phyloP scores from a whole-genome alignment of 2,329 filamentous ascomycete genomes.

The Canariomyces notabilis region DNA sequence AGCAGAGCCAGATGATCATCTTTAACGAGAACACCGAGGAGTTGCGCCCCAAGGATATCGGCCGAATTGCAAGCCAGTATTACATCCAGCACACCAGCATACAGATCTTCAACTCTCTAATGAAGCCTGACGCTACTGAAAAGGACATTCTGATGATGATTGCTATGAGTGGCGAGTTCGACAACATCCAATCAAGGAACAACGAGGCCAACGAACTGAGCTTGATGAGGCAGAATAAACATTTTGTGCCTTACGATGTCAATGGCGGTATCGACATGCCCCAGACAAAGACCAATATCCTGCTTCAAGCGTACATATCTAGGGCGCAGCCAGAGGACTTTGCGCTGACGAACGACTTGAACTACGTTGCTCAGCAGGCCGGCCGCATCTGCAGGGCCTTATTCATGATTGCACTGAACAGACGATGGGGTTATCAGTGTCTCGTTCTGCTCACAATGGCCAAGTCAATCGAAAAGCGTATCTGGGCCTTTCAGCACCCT shows the following conservation, averaged over 20 bases:
- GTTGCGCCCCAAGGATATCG: constrained; percentile 88
- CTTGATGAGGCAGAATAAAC: constrained; percentile 63
- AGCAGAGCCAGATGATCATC: constrained; percentile 97
- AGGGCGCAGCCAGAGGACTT: constrained; percentile 86
- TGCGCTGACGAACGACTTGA: constrained; percentile 82
- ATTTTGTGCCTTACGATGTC: constrained; percentile 72
- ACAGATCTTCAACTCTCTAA: constrained; percentile 93
- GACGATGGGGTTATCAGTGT: constrained; percentile 94
- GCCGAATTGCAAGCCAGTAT: constrained; percentile 93
- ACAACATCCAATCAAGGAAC: constrained; percentile 91
- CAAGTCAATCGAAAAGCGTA: constrained; percentile 93
- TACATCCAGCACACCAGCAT: constrained; percentile 93
- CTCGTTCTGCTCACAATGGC: constrained; percentile 84
- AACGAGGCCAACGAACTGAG: constrained; percentile 84
- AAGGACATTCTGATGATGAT: constrained; percentile 95
- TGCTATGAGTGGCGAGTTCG: constrained; percentile 94
- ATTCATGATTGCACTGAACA: constrained; percentile 95
- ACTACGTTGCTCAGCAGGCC: constrained; percentile 93
- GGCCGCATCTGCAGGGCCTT: constrained; percentile 89
- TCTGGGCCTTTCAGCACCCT: constrained; percentile 93
- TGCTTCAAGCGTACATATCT: constrained; percentile 92
- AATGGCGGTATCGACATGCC: constrained; percentile 65
- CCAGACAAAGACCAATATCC: constrained; percentile 91
- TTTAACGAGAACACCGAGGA: constrained; percentile 95
- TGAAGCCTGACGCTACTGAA: constrained; percentile 79